Evolutionary conservation across 2,329 filamentous ascomycete species (phyloP), one percentile per base, ranked within the genome.

Genomic region (Fusarium sp.): DNA sequence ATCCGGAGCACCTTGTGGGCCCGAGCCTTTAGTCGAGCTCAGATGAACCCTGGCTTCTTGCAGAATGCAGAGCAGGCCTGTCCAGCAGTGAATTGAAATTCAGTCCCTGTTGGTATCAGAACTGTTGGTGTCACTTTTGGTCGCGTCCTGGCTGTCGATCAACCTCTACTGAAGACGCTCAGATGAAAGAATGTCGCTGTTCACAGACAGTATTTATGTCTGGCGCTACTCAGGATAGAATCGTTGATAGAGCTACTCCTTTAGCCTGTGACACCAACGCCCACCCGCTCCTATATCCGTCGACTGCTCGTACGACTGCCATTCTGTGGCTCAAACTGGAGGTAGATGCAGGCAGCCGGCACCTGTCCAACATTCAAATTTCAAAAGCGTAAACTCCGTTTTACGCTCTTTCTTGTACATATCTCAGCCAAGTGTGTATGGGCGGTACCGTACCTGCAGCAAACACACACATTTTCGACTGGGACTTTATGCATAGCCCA

Each of bases 361-460:
- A 46, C 70, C 51, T 56, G 57, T 67, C 54, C 59, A 55, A 67
- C 62, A 62, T 45, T 49, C 57, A 48, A 46, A 55, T 44, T 61
- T 39, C 63, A 71, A 61, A n/a, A n/a, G n/a, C n/a, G n/a, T n/a
- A n/a, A n/a, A n/a, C n/a, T n/a, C n/a, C n/a, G n/a, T n/a, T 61
- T 44, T 49, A 64, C 57, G 44, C 52, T 64, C 41, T 48, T 44
- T 67, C 33, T 39, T 41, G 54, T 23, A 29, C 42, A 41, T 19
- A 62, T 52, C 18, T 59, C 62, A 46, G 33, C 27, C 62, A 66
- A 60, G 56, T 56, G 37, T 49, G 58, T 8, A 52, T 44, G 29
- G 49, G 46, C 51, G 74, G 74, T 76, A 73, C 74, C 70, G 74
- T 76, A 70, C 74, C 74, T 76, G 74, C 74, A 76, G 72, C 67